Conservation (phyloP, 1,139 yeast species). For the Saccharomyces hybrid region DNA sequence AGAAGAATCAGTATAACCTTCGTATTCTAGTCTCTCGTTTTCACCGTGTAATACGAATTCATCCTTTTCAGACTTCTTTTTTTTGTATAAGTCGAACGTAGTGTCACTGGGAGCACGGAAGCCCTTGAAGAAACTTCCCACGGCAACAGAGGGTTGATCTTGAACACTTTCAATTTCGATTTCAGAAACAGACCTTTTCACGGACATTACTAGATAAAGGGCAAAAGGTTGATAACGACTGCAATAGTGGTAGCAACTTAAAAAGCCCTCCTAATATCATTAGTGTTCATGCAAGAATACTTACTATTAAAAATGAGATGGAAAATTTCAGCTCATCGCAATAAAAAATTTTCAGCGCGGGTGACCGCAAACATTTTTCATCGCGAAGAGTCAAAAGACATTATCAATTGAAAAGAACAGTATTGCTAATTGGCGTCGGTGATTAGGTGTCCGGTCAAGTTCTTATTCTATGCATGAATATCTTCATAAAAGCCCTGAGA, state of each 20-base stretch:
- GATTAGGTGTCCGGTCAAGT: neutral
- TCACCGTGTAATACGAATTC: constrained; percentile 67
- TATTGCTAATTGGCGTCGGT: neutral
- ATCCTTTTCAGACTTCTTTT: constrained; percentile 37
- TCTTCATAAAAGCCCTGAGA: neutral
- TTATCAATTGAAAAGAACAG: neutral
- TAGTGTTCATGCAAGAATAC: constrained; percentile 6
- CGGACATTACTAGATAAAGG: constrained; percentile 9
- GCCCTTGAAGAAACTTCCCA: constrained; percentile 64
- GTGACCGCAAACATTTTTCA: neutral
- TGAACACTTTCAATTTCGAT: constrained; percentile 20
- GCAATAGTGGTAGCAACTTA: neutral
- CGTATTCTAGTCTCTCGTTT: constrained; percentile 61
- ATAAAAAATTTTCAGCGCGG: constrained; percentile 1
- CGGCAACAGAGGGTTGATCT: constrained; percentile 33
- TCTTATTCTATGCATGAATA: constrained; percentile 6
- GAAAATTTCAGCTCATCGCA: constrained; percentile 2
- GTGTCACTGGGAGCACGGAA: constrained; percentile 53
- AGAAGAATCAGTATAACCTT: constrained; percentile 42
- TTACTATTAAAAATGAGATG: constrained; percentile 6
- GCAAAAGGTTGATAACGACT: neutral
- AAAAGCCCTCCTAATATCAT: neutral
- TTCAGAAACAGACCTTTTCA: constrained; percentile 18
- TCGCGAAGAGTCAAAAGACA: neutral
- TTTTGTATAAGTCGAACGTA: constrained; percentile 55